Percentiles rank a stretch among this genome's conserved stretches.
phyloP scores from a whole-genome alignment of 1,284 basidiomycete species.

The Apiotrichum akiyoshidainum region DNA sequence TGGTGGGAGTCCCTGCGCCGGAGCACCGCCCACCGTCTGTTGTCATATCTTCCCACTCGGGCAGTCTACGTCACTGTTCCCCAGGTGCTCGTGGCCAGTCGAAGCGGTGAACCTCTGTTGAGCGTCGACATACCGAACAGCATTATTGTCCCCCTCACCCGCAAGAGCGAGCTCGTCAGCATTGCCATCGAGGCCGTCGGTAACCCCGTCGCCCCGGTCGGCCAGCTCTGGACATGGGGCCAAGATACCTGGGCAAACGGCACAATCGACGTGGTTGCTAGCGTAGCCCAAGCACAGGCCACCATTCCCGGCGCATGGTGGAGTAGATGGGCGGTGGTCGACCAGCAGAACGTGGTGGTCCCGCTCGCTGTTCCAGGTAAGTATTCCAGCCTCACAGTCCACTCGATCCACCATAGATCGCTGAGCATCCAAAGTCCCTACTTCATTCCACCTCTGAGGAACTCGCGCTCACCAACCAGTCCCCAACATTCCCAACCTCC shows the following conservation, averaged over 20 bases:
- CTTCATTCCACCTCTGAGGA: slow-evolving; percentile 9
- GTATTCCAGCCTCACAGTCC: slow-evolving; percentile 11
- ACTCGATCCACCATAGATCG: background rate
- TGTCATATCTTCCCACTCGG: slow-evolving; percentile 19
- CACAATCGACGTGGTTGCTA: slow-evolving; percentile 27
- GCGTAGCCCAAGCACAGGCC: slow-evolving; percentile 24
- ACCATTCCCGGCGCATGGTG: slow-evolving; percentile 29
- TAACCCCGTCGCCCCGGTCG: slow-evolving; percentile 34
- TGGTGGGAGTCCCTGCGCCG: slow-evolving; percentile 46
- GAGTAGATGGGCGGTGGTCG: slow-evolving; percentile 22
- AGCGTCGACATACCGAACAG: slow-evolving; percentile 23
- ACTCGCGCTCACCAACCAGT: slow-evolving; percentile 27
- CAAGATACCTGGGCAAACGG: slow-evolving; percentile 41
- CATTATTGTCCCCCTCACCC: slow-evolving; percentile 32
- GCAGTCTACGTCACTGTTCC: slow-evolving; percentile 26
- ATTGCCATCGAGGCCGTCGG: slow-evolving; percentile 34
- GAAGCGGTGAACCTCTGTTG: slow-evolving; percentile 20
- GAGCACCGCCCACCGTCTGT: slow-evolving; percentile 20
- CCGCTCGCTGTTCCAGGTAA: slow-evolving; percentile 36
- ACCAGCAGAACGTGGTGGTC: slow-evolving; percentile 31
- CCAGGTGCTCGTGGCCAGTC: slow-evolving; percentile 5
- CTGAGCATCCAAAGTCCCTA: slow-evolving; percentile 10
- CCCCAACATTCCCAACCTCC: slow-evolving; percentile 42
- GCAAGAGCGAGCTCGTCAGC: slow-evolving; percentile 27
- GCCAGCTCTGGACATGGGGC: slow-evolving; percentile 37